Base-by-base conservation (phyloP, 495 filamentous ascomycete genomes). In the Xylaria sp. region DNA sequence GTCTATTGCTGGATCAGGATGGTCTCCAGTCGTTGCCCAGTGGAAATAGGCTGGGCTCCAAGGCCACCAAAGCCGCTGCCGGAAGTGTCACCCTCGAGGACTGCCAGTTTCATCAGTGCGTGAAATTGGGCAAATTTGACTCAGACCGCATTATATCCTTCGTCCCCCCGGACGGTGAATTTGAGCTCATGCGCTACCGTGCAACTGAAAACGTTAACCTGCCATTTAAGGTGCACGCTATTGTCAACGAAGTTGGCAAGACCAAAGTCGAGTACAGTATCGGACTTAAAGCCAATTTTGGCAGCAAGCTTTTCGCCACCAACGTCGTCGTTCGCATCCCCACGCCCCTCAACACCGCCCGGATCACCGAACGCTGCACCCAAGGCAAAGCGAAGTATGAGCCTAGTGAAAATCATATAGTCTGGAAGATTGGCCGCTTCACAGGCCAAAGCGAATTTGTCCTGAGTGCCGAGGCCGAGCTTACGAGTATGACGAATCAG, bases 151-250 rank as follows among this genome's bases (percentile, higher is more conserved):
- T 97, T 79, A 99, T 99, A 81, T 95, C 91, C 29, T 99, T 99
- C 82, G 90, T 99, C 43, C 97, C 97, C 44, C 97, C 97, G 33
- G 97, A 99, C 82, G 97, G 97, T 72, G 95, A 98, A 76, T 99
- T 99, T 82, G 97, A 99, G 84, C 88, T 99, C 68, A 99, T 99
- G 97, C 91, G 94, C 26, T 99, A 99, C 83, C 93, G 97, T 72
- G 95, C 97, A n/a, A 98, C 96, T 26, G 97, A 99, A 80, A 98
- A 99, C 77, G 95, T 99, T 78, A 99, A 99, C 79, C 86, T 99
- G 19, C 97, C 97, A 9, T 99, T 99, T 88, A 97, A 97, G 80
- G 94, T 99, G 65, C 97, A 98, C 79, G 95, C 95, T 71, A 99
- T 98, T 75, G 96, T 99, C 75, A 97, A 97, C 78, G 97, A 99